Conservation (phyloP, 139 green algal genomes). For the Penium margaritaceum region DNA sequence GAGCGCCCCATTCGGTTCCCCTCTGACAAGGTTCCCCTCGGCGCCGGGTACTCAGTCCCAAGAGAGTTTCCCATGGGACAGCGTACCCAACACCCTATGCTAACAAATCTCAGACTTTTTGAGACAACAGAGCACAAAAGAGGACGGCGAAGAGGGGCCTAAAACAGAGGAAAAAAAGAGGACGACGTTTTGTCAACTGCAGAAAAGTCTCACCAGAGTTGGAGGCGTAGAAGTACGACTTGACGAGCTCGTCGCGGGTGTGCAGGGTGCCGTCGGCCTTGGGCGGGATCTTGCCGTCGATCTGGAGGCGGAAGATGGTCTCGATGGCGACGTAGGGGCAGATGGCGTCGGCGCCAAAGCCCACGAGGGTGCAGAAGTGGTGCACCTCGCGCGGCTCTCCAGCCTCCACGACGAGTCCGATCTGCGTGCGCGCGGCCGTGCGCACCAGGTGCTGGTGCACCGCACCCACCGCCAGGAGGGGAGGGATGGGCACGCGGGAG, state of each 20-base stretch:
- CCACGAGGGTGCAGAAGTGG: conserved; percentile 85
- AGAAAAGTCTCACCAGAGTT: too few relatives aligned
- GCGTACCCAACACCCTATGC: too few relatives aligned
- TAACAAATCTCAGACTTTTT: too few relatives aligned
- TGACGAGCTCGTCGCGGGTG: conserved; percentile 54
- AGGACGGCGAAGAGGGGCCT: too few relatives aligned
- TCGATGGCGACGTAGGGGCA: conserved; percentile 91
- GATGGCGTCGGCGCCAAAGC: conserved; percentile 84
- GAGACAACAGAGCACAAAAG: too few relatives aligned
- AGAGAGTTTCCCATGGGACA: too few relatives aligned
- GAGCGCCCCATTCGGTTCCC: too few relatives aligned
- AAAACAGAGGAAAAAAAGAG: too few relatives aligned
- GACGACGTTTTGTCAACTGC: too few relatives aligned
- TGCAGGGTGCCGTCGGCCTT: conserved; percentile 33
- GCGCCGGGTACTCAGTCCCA: too few relatives aligned
- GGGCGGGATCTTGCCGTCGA: conserved; percentile 41
- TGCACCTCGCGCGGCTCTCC: conserved; percentile 75
- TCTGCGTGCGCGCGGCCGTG: conserved; percentile 57
- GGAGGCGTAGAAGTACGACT: conserved; percentile 73
- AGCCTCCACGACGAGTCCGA: conserved; percentile 74
- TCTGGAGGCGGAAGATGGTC: conserved; percentile 42
- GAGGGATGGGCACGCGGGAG: conserved; percentile 66
- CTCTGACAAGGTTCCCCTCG: too few relatives aligned
- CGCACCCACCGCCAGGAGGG: conserved; percentile 72
- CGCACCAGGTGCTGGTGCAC: conserved; percentile 83